Evolutionary conservation across 148 eudicot species (phyloP), one percentile per base, ranked within the genome.

Genomic region (Spergularia bocconei): DNA sequence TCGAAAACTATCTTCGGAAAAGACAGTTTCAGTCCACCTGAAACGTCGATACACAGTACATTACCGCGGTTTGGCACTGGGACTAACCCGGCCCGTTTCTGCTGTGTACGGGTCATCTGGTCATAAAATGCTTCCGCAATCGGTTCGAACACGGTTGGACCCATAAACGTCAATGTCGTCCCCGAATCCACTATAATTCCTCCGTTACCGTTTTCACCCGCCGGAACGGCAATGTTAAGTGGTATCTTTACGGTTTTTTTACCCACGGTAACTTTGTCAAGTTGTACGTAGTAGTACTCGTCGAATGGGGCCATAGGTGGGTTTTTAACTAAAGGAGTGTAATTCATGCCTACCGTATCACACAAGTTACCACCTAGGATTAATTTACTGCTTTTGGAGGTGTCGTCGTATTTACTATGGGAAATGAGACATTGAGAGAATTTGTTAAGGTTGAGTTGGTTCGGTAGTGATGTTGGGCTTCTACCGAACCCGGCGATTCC

Each of bases 401-500:
- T 29, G 36, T 87, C 91, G 58, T 90, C 88, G 58, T 87, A 92
- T 25, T 77, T 71, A 9, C 1, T 9, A 69, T 90, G 89, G 19
- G 95, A 87, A 1, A 84, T 73, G 4, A 92, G 85, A 53, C 97
- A 92, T 63, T 90, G 88, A 2, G 93, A 88, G 75, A 92, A 92
- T 19, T 78, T 86, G 11, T 59, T 80, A 4, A 92, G 84, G n/a
- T 84, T 78, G 58, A 92, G 79, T 70, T 92, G 97, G 39, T 76
- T 77, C 1, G 95, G 95, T 2, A 92, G 67, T 1, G 97, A 92
- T 8, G 79, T 72, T 55, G 70, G 80, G 21, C 86, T 87, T 11
- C 93, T 88, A 12, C 97, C 97, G 80, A 92, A 90, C 11, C 97
- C 95, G 20, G 83, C 91, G 7, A 92, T 87, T 13, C 97, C 95